A percentile compares a stretch with the other conserved stretches of the same genome.
phyloP scores from a whole-genome alignment of 208 protist species.

The Sergeia podlipaevii region DNA sequence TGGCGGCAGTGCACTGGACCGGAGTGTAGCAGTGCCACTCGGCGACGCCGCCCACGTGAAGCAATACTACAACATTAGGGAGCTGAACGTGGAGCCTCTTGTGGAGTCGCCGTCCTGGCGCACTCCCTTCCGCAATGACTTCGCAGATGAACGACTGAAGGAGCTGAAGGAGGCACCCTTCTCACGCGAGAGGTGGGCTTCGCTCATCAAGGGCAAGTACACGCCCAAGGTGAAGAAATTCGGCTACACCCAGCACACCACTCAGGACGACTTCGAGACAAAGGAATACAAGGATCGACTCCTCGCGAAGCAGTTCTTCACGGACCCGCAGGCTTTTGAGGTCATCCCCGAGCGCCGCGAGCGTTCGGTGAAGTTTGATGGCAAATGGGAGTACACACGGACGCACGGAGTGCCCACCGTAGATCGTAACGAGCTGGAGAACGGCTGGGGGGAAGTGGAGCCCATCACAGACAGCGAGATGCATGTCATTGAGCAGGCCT shows the following conservation, averaged over 20 bases:
- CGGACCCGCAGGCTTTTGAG: conserved; percentile 81
- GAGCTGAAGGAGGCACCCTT: conserved; percentile 73
- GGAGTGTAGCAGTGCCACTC: conserved; percentile 67
- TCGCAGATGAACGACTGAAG: conserved; percentile 71
- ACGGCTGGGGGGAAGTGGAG: conserved; percentile 66
- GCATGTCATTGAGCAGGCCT: conserved; percentile 77
- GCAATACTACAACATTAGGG: conserved; percentile 27
- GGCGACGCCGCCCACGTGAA: conserved; percentile 40
- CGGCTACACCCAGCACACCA: conserved; percentile 87
- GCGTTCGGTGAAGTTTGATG: conserved; percentile 61
- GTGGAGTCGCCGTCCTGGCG: conserved; percentile 84
- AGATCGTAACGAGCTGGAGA: conserved; percentile 86
- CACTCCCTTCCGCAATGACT: conserved; percentile 90
- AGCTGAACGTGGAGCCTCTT: conserved; percentile 34
- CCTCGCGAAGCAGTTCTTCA: conserved; percentile 79
- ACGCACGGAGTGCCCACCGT: conserved; percentile 77
- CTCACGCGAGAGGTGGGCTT: conserved; percentile 69
- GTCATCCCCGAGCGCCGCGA: conserved; percentile 74
- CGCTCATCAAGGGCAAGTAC: conserved; percentile 76
- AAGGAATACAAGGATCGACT: conserved; percentile 90
- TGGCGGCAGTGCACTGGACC: conserved; percentile 47
- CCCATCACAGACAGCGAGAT: conserved; percentile 67
- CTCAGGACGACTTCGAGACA: conserved; percentile 87
- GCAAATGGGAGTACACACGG: conserved; percentile 79
- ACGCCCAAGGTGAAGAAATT: conserved; percentile 83